Evolutionary conservation across 2,329 filamentous ascomycete species (phyloP).

Genomic region (Fusarium pilosicola): DNA sequence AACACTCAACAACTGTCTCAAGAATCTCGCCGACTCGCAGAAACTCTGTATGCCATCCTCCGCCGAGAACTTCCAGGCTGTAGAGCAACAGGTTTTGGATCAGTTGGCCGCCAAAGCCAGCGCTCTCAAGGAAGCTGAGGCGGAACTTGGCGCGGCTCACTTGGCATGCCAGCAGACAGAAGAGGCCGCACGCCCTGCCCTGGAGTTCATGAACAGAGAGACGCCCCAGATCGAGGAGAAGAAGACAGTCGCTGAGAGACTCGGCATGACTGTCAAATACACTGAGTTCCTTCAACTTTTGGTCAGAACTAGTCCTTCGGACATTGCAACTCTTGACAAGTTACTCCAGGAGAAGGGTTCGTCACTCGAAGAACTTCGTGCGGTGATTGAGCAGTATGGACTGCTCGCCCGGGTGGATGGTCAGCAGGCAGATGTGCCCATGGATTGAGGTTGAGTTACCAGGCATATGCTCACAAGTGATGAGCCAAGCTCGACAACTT

Average conservation of each 20-base stretch:
- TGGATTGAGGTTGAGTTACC: not conserved
- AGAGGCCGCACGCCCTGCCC: not conserved
- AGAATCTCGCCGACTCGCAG: not conserved
- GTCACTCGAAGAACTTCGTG: not conserved
- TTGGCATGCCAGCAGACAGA: not conserved
- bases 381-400: not conserved
- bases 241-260: not conserved
- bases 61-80: not conserved
- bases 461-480: not conserved
- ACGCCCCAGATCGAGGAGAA: not conserved
- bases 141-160: not conserved
- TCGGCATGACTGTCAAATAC: not conserved
- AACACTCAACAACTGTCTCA: not conserved
- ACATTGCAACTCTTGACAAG: not conserved
- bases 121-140: not conserved
- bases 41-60: not conserved
- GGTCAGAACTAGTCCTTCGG: not conserved
- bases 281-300: not conserved
- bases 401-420: not conserved
- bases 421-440: not conserved
- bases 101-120: not conserved
- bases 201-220: not conserved
- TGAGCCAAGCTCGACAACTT: not conserved
- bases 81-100: not conserved
- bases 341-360: not conserved